A percentile compares a stretch with the other conserved stretches of the same genome.
These are phyloP conservation scores for Terana coerulea DNA, from an alignment of 768 basidiomycete species.

Conservation along the genomic window DNA sequence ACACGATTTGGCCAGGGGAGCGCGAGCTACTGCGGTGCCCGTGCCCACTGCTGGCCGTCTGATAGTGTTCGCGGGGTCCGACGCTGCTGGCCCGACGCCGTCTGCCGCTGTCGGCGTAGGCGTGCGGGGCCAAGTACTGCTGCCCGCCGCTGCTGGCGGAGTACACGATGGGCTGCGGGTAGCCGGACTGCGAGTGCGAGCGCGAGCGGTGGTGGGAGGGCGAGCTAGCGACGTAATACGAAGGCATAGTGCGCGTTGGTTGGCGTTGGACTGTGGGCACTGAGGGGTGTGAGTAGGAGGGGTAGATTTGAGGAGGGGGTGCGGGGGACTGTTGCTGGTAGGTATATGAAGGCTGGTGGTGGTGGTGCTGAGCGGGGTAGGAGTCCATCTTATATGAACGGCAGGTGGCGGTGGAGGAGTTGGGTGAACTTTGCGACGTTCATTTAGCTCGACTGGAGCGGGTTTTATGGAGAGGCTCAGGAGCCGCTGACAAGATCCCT, in stretches of 20 bases:
- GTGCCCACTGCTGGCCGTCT: constrained; percentile 6
- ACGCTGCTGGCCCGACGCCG: constrained; percentile 16
- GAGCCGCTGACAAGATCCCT: too few species aligned
- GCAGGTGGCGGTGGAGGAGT: constrained; percentile 5
- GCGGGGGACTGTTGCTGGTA: not conserved
- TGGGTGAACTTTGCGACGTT: constrained; percentile 1
- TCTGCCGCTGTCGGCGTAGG: constrained; percentile 12
- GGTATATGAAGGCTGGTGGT: not conserved
- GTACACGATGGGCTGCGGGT: constrained; percentile 22
- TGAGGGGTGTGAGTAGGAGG: constrained; percentile 8
- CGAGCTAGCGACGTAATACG: constrained; percentile 25
- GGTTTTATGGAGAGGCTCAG: not conserved
- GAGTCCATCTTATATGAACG: constrained; percentile 5
- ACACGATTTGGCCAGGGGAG: constrained; percentile 5
- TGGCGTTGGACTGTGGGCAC: not conserved
- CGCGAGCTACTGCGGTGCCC: constrained; percentile 6
- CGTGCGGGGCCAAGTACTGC: constrained; percentile 1
- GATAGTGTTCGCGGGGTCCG: constrained; percentile 15
- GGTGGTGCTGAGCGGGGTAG: constrained; percentile 6
- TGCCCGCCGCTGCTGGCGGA: constrained; percentile 14
- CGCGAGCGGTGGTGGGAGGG: constrained; percentile 18
- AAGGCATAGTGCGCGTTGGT: constrained; percentile 13
- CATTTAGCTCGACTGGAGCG: not conserved
- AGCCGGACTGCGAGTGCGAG: constrained; percentile 19
- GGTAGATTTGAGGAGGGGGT: constrained; percentile 3